These are phyloP conservation scores for Phycomyces blakesleeanus DNA, from an alignment of 192 early-diverging fungal genomes.

Conservation along the genomic window DNA sequence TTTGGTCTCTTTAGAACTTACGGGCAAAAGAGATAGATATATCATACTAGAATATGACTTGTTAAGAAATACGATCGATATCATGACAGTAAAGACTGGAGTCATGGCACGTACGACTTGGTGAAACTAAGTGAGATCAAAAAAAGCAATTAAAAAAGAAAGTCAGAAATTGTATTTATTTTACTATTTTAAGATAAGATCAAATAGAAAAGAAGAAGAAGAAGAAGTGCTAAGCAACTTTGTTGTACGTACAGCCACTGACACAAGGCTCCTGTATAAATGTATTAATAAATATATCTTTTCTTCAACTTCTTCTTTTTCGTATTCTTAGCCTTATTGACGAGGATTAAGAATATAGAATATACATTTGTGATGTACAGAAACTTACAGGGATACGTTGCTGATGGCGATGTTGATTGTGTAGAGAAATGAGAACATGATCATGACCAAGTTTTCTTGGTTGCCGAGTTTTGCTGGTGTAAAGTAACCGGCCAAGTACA, in stretches of 20 bases:
- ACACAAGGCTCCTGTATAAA: slow-evolving; percentile 11
- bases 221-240: no score
- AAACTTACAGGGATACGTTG: slow-evolving; percentile 57
- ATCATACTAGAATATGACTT: slow-evolving; percentile 36
- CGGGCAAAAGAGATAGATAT: slow-evolving; percentile 44
- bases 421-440: slow-evolving; percentile 66
- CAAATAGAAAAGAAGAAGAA: neutral
- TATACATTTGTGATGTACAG: no score
- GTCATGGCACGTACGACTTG: slow-evolving; percentile 69
- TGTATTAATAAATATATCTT: neutral
- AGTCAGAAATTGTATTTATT: neutral
- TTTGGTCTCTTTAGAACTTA: slow-evolving; percentile 22
- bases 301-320: slow-evolving; percentile 12
- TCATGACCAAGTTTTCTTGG: slow-evolving; percentile 43
- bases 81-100: slow-evolving; percentile 57
- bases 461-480: slow-evolving; percentile 35
- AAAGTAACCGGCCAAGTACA: slow-evolving; percentile 30
- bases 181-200: neutral
- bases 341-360: no score
- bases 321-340: neutral
- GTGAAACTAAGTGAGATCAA: slow-evolving; percentile 47
- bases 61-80: slow-evolving; percentile 40
- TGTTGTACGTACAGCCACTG: slow-evolving; percentile 16
- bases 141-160: neutral
- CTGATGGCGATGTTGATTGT: slow-evolving; percentile 73